Evolutionary conservation across 2,329 filamentous ascomycete genomes (phyloP).

Genomic region (Sporothrix luriei): DNA sequence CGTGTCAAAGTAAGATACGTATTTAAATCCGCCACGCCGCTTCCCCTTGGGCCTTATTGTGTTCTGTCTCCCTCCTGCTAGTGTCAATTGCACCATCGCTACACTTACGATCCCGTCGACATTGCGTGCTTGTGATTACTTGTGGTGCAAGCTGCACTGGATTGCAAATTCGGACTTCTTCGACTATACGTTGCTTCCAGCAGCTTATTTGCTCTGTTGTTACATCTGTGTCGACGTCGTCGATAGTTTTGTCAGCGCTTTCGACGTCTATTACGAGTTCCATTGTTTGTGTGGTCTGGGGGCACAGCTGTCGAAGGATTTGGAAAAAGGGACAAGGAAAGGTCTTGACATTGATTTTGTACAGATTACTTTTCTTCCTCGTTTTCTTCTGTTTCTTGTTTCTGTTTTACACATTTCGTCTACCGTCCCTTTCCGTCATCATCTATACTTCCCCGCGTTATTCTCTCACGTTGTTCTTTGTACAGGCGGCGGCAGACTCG

Average conservation of each 20-base stretch:
- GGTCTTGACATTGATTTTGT: slow-evolving; percentile 10
- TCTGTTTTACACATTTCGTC: not conserved
- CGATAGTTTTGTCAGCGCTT: slow-evolving; percentile 5
- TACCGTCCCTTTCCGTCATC: not conserved
- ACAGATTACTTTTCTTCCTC: slow-evolving; percentile 8
- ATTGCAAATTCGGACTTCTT: slow-evolving; percentile 28
- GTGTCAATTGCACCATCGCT: slow-evolving; percentile 34
- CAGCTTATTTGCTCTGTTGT: slow-evolving; percentile 5
- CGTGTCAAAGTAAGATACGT: not conserved
- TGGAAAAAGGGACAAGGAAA: not conserved
- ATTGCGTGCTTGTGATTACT: slow-evolving; percentile 32
- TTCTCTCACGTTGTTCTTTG: not conserved
- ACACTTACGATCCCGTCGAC: not conserved
- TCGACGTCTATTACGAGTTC: slow-evolving; percentile 16
- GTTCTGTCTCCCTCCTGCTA: slow-evolving; percentile 13
- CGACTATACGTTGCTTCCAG: slow-evolving; percentile 17
- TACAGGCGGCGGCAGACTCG: slow-evolving; percentile 2
- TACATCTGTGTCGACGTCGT: slow-evolving; percentile 2
- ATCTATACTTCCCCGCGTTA: not conserved
- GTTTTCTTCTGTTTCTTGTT: not conserved
- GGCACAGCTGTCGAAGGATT: not conserved
- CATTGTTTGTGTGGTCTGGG: slow-evolving; percentile 4
- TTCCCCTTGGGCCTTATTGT: not conserved
- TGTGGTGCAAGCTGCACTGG: slow-evolving; percentile 32
- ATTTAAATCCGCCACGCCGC: slow-evolving; percentile 20